A percentile compares a stretch with the other conserved stretches of the same genome.
phyloP scores from a whole-genome alignment of 805 yeast genomes.

The Jamesozyma spencerorum region DNA sequence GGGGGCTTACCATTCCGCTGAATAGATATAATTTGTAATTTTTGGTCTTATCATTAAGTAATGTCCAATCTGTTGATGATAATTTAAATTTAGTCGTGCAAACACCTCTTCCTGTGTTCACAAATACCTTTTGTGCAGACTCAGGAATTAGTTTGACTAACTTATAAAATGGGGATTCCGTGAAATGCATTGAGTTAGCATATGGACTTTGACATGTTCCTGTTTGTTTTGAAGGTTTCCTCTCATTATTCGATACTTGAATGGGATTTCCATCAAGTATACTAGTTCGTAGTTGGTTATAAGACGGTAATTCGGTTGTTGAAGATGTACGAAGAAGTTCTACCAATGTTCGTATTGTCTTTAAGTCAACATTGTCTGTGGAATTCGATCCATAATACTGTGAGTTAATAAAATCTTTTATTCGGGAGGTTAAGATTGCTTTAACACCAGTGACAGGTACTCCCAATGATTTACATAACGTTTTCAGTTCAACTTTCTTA shows the following conservation, averaged over 20 bases:
- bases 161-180: constrained; percentile 48
- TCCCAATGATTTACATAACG: constrained; percentile 40
- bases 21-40: constrained; percentile 40
- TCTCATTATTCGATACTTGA: not conserved
- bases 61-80: constrained; percentile 32
- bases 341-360: too few relatives aligned
- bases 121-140: constrained; percentile 27
- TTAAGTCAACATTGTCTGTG: too few relatives aligned
- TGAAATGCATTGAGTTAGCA: constrained; percentile 28
- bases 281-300: not conserved
- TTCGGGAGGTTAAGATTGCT: constrained; percentile 45
- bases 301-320: not conserved
- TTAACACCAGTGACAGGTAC: constrained; percentile 50
- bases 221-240: not conserved
- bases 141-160: constrained; percentile 45
- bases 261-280: too few relatives aligned
- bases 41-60: constrained; percentile 26
- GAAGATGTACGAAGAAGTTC: too few relatives aligned
- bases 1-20: constrained; percentile 38
- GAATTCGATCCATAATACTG: too few relatives aligned
- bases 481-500: constrained; percentile 45
- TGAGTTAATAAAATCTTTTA: constrained; percentile 34
- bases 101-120: constrained; percentile 38
- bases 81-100: constrained; percentile 37
- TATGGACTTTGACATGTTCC: constrained; percentile 2